phyloP scores from a whole-genome alignment of 2,329 filamentous ascomycete species.

The Colletotrichum magnum region DNA sequence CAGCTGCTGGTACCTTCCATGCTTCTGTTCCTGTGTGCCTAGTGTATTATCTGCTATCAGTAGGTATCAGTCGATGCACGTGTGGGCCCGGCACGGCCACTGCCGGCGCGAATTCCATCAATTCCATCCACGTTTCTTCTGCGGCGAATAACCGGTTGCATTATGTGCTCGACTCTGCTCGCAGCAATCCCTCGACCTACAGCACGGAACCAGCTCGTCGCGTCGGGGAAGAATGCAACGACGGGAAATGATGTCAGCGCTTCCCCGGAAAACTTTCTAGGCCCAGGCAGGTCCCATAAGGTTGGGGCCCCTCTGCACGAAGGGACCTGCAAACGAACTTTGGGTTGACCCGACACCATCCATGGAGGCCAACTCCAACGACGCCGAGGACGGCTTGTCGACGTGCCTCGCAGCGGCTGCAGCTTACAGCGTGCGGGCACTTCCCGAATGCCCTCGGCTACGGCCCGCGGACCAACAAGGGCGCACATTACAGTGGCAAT shows the following conservation, averaged over 20 bases:
- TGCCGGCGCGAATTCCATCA: slow-evolving; percentile 4
- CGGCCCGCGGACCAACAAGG: too few species aligned
- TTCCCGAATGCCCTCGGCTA: not conserved
- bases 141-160: not conserved
- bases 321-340: slow-evolving; percentile 25
- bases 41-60: not conserved
- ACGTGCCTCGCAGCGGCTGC: not conserved
- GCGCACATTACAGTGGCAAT: not conserved
- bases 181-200: slow-evolving; percentile 16
- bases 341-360: slow-evolving; percentile 4
- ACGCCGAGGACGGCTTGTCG: not conserved
- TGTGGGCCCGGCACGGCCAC: slow-evolving; percentile 22
- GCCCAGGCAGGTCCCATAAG: not conserved
- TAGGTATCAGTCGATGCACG: not conserved
- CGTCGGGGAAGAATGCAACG: not conserved
- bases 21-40: too few species aligned
- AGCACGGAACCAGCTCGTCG: not conserved
- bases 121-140: slow-evolving; percentile 4
- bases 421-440: slow-evolving; percentile 6
- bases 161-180: not conserved
- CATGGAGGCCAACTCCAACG: not conserved
- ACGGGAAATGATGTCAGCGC: not conserved
- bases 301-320: slow-evolving; percentile 10
- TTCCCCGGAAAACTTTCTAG: not conserved
- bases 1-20: too few species aligned